phyloP scores from a whole-genome alignment of 352 stramenopile species.

The Pythium brachiatum region DNA sequence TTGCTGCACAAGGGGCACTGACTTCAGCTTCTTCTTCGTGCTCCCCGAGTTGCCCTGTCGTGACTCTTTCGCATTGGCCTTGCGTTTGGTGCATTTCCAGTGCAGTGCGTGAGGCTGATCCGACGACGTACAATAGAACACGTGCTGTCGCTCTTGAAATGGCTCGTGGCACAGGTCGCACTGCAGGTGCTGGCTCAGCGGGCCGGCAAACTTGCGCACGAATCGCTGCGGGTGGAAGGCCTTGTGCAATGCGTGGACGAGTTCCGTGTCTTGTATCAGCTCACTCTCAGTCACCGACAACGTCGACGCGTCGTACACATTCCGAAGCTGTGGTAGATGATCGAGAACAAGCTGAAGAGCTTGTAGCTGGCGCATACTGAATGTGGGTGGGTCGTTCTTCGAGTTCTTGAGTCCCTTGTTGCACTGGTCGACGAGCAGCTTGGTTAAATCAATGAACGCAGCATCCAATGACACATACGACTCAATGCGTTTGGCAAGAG shows the following conservation, averaged over 20 bases:
- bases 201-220: constrained; percentile 53
- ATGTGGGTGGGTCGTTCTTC: constrained; percentile 51
- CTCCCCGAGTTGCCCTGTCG: constrained; percentile 13
- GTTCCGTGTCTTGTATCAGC: constrained; percentile 44
- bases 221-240: constrained; percentile 55
- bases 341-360: constrained; percentile 66
- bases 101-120: constrained; percentile 56
- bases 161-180: constrained; percentile 70
- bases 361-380: constrained; percentile 61
- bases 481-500: constrained; percentile 40
- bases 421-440: constrained; percentile 48
- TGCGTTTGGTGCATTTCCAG: constrained; percentile 76
- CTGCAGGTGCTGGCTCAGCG: constrained; percentile 48
- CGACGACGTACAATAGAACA: constrained; percentile 66
- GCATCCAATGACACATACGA: constrained; percentile 37
- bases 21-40: constrained; percentile 59
- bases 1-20: constrained; percentile 49
- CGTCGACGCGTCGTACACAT: constrained; percentile 38
- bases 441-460: constrained; percentile 41
- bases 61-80: constrained; percentile 26
- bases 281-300: constrained; percentile 24
- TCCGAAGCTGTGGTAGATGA: constrained; percentile 61
- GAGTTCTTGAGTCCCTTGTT: constrained; percentile 44
- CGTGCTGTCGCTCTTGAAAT: constrained; percentile 70
- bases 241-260: constrained; percentile 49